Base-by-base conservation (phyloP, 768 basidiomycete genomes). In the Sporobolomyces phaffii region DNA sequence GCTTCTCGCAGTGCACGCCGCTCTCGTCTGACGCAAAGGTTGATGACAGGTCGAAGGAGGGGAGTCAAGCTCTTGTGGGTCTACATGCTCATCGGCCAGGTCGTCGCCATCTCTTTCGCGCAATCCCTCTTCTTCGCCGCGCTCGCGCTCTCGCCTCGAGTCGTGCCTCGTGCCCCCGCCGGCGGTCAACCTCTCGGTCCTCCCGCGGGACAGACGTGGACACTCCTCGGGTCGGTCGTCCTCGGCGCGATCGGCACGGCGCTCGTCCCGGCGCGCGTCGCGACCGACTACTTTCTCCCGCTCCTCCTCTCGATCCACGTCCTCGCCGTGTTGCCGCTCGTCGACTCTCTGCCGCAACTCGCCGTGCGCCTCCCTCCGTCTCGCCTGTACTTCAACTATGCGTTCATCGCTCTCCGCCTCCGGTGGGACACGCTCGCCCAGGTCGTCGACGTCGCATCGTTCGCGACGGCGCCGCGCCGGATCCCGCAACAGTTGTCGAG, bases 11-110 rank as follows among this genome's bases (percentile, higher is more conserved):
- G 45, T 24, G 43, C 17, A 20, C 26, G 11, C 9, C 13, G 24
- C 29, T 6, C 50, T 26, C 48, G 4, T 9, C 31, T 20, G n/a
- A n/a, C n/a, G n/a, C n/a, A n/a, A n/a, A n/a, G n/a, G n/a, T n/a
- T n/a, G n/a, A 26, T 26, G 48, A 38, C 38, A 76, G 76, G 73
- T 59, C 73, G 82, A 0, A 73, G 77, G 43, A 75, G 78, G 26
- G 73, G 77, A 20, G 78, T 87, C 64, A 81, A 80, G 69, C 78
- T 82, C 65, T 53, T 83, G 0, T 86, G 84, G 84, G 85, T 83
- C 2, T 87, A 86, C 77, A 86, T 87, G 84, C 78, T 88, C 40
- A 80, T 89, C 13, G 87, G 86, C 8, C 86, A 88, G 76, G 71
- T 87, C 26, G 86, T 89, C 60, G 86, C 87, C 36, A 84, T 88